Evolutionary conservation across 352 stramenopile species (phyloP), one percentile per base, ranked within the genome.

Genomic region (Pythium dissimile): DNA sequence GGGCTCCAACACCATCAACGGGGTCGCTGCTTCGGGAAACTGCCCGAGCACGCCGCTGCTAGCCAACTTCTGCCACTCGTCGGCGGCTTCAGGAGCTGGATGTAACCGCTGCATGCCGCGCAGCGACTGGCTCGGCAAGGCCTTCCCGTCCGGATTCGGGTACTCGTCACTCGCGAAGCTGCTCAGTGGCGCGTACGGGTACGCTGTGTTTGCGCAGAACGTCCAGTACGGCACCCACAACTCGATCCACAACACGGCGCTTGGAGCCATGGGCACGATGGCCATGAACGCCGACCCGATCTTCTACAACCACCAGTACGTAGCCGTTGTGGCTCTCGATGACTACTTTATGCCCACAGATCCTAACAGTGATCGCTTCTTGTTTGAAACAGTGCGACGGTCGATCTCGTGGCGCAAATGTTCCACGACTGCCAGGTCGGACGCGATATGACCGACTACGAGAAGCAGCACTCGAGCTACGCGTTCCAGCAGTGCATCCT

Each of bases 261-360:
- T 71, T 32, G 66, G 67, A 4, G 50, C 59, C 18, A 61, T 61
- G 50, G 59, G 59, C 50, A 68, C 72, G 5, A 82, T 93, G 66
- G 69, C 57, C 13, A 77, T 67, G 16, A 77, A 75, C 6, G 77
- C 75, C 28, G 83, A 93, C 30, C 79, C 81, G 10, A 77, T 91
- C 43, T 93, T 87, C 66, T 91, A 80, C 69, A 77, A 66, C 48
- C 79, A 88, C 45, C 83, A 90, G 77, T 89, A 84, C 49, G 79
- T 87, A 9, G 38, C 8, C 28, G 0, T 31, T 30, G 26, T 57
- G 5, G 21, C 12, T 48, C 56, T 24, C 45, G 16, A 3, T 35
- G 39, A 41, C 42, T 62, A n/a, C n/a, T n/a, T n/a, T n/a, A n/a
- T n/a, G n/a, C n/a, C n/a, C n/a, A n/a, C n/a, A n/a, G 4, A 34